phyloP scores from a whole-genome alignment of 2,329 filamentous ascomycete genomes.

The Diaporthe sp. region DNA sequence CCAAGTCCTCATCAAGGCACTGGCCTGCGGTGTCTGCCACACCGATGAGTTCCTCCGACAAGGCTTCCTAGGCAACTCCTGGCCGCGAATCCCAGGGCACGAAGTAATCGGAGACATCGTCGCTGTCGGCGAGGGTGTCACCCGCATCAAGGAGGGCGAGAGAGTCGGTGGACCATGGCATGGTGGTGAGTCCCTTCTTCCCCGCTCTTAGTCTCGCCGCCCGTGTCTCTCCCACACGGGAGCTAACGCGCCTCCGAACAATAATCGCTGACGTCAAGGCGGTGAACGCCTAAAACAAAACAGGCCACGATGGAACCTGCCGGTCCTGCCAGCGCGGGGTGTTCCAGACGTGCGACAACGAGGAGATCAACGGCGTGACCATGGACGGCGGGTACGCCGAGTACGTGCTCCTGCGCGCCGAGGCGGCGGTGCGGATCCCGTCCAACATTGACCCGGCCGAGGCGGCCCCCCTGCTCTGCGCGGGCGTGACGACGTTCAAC shows the following conservation, averaged over 20 bases:
- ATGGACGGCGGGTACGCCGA: constrained; percentile 77
- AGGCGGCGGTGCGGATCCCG: constrained; percentile 71
- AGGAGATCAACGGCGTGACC: constrained; percentile 73
- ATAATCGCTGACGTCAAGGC: not conserved
- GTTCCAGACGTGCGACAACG: constrained; percentile 78
- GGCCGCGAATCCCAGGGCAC: constrained; percentile 76
- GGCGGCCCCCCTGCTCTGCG: constrained; percentile 72
- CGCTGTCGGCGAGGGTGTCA: constrained; percentile 68
- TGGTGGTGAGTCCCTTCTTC: constrained; percentile 61
- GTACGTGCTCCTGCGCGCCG: constrained; percentile 70
- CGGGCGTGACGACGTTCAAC: constrained; percentile 75
- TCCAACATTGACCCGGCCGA: constrained; percentile 63
- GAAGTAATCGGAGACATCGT: constrained; percentile 78
- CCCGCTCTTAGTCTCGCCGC: too few species aligned
- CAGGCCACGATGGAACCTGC: constrained; percentile 73
- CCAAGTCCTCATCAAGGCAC: constrained; percentile 77
- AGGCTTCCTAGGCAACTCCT: constrained; percentile 66
- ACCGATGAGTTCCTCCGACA: constrained; percentile 64
- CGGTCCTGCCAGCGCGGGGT: constrained; percentile 71
- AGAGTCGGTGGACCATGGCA: constrained; percentile 78
- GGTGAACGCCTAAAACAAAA: not conserved
- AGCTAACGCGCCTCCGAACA: not conserved
- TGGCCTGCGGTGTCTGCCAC: constrained; percentile 80
- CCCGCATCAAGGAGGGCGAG: constrained; percentile 72
- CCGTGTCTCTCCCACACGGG: not conserved